phyloP scores from a whole-genome alignment of 2,329 filamentous ascomycete species.

The Penicillium digitatum region DNA sequence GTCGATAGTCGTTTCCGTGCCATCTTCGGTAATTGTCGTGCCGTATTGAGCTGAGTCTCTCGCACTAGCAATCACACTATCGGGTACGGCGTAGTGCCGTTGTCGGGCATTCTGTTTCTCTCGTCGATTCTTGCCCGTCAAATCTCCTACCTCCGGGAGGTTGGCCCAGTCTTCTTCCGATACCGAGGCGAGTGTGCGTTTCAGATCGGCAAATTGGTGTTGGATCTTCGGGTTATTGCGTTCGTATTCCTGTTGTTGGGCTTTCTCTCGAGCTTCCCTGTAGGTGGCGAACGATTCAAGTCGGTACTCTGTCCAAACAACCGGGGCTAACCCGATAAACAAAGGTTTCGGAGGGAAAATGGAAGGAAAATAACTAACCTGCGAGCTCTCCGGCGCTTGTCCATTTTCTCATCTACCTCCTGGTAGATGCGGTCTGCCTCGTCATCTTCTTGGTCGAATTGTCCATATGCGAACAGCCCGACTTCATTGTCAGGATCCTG shows the following conservation, averaged over 20 bases:
- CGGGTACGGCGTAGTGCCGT: slow-evolving; percentile 91
- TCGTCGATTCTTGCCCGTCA: slow-evolving; percentile 89
- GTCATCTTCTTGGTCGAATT: slow-evolving; percentile 96
- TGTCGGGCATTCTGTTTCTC: slow-evolving; percentile 77
- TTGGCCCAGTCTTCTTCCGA: slow-evolving; percentile 96
- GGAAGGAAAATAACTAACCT: slow-evolving; percentile 61
- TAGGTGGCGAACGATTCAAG: slow-evolving; percentile 55
- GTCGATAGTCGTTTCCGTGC: slow-evolving; percentile 48
- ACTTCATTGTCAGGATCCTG: slow-evolving; percentile 97
- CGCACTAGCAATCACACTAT: slow-evolving; percentile 87
- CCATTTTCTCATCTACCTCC: slow-evolving; percentile 96
- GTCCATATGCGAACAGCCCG: slow-evolving; percentile 88
- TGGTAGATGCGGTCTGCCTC: slow-evolving; percentile 96
- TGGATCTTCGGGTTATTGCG: slow-evolving; percentile 97
- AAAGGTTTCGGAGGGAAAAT: slow-evolving; percentile 43
- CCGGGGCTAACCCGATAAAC: slow-evolving; percentile 61
- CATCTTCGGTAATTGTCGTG: slow-evolving; percentile 83
- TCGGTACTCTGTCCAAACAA: slow-evolving; percentile 75
- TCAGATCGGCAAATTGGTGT: slow-evolving; percentile 94
- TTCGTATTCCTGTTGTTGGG: slow-evolving; percentile 93
- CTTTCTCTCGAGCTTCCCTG: slow-evolving; percentile 90
- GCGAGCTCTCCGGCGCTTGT: slow-evolving; percentile 76
- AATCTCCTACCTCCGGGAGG: slow-evolving; percentile 89
- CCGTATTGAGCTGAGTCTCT: slow-evolving; percentile 76
- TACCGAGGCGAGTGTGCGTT: slow-evolving; percentile 80